These are phyloP conservation scores for Phytophthora litchii DNA, from an alignment of 352 stramenopile species.

Conservation along the genomic window DNA sequence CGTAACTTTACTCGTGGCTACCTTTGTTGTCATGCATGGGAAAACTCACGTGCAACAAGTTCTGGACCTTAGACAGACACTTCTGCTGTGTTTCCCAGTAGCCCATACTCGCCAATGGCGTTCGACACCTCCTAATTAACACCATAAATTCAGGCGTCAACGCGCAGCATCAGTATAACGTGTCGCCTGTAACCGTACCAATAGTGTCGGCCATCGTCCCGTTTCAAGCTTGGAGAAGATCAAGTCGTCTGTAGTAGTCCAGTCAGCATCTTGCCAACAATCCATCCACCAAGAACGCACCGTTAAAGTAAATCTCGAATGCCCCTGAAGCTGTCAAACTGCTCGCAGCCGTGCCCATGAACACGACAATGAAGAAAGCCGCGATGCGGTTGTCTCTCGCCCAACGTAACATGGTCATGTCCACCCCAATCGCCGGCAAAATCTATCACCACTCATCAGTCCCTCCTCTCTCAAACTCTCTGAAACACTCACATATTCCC, in stretches of 20 bases:
- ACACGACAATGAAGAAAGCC: conserved; percentile 69
- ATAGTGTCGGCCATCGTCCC: conserved; percentile 67
- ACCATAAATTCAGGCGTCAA: conserved; percentile 6
- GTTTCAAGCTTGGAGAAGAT: conserved; percentile 80
- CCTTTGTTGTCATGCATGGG: not conserved
- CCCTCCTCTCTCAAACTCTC: not conserved
- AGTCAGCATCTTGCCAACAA: conserved; percentile 4
- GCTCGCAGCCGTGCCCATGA: conserved; percentile 68
- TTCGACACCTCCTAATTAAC: conserved; percentile 29
- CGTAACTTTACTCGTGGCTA: not conserved
- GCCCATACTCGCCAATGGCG: conserved; percentile 27
- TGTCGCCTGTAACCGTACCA: conserved; percentile 41
- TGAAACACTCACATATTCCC: conserved; percentile 55
- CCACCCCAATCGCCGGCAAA: conserved; percentile 49
- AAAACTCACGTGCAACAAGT: no score
- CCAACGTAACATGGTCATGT: conserved; percentile 63
- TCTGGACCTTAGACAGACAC: no score
- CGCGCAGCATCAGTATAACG: not conserved
- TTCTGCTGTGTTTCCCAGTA: conserved; percentile 8
- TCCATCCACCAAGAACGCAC: conserved; percentile 28
- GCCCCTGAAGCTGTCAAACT: conserved; percentile 70
- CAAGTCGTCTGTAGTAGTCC: conserved; percentile 50
- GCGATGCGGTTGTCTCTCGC: conserved; percentile 73
- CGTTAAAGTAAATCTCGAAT: conserved; percentile 87
- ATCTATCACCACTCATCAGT: conserved; percentile 39